Evolutionary conservation across 2,329 filamentous ascomycete species (phyloP), one percentile per base, ranked within the genome.

Genomic region (Fusarium mangiferae): DNA sequence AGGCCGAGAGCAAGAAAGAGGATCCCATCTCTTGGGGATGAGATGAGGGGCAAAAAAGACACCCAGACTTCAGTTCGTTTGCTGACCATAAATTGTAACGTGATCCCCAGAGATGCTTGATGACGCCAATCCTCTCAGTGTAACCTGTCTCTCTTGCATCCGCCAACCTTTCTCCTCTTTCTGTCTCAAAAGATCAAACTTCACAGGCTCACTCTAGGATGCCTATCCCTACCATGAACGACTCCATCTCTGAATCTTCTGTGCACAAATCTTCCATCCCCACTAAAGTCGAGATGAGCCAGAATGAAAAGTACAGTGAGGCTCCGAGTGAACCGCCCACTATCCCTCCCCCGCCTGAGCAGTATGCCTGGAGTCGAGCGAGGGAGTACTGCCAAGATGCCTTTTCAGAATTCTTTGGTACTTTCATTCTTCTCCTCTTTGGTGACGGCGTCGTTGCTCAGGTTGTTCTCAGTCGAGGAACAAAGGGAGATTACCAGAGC

Each of bases 381-480:
- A 85, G 90, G 48, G 81, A 84, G 26, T 75, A 81, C 35, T 83
- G 88, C 42, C 85, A 87, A 66, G 90, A 92, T 70, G 87, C 87
- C 4, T 89, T 93, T 73, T 89, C 90, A 3, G 91, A 93, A 74
- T 93, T 93, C 81, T 87, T 91, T 56, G 91, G 91, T 13, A 91
- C 89, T 18, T 90, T 94, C 83, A 87, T 92, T 62, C 81, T 94
- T 70, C 84, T 94, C 66, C 82, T 93, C 45, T 94, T 94, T 75
- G 92, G 92, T 8, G 89, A 93, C 69, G 91, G 90, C n/a, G 89
- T 90, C 62, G 90, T 93, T 26, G 92, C 92, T 7, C 92, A 94
- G 80, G 91, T 93, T 1, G 83, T 90, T 1, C 85, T 94, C 18
- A 91, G 89, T 66, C 80, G 80, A 8, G 80, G 77, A 33, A 78